Conservation (phyloP, 257 asterid species). For the Ballota nigra region DNA sequence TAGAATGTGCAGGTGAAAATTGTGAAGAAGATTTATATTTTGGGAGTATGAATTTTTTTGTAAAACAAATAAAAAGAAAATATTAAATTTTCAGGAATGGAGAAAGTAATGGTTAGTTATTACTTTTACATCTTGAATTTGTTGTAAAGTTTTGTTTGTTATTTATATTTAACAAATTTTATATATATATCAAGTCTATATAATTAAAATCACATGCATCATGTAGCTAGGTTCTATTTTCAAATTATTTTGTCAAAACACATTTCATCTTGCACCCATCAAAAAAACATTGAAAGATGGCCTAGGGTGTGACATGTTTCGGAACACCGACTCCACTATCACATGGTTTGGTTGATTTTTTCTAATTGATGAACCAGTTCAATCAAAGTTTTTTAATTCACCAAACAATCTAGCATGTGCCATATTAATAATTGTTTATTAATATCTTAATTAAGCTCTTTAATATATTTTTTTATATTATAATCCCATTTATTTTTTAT, state of each 20-base stretch:
- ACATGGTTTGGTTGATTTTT: slow-evolving; percentile 10
- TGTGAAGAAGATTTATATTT: too few relatives aligned
- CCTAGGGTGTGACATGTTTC: neutral
- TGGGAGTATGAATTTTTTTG: too few relatives aligned
- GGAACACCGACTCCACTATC: neutral
- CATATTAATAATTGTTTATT: neutral
- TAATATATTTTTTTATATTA: neutral
- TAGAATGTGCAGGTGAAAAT: too few relatives aligned
- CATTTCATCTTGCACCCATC: neutral
- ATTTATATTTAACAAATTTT: too few relatives aligned
- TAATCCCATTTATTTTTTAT: neutral
- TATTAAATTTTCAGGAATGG: too few relatives aligned
- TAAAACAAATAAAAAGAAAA: too few relatives aligned
- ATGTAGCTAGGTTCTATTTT: neutral
- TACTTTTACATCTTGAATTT: too few relatives aligned
- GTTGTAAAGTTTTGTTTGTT: neutral
- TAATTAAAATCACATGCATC: too few relatives aligned
- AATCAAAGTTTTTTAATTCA: neutral
- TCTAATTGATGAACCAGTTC: neutral
- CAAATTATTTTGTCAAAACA: neutral
- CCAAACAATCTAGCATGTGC: neutral
- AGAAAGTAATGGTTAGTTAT: too few relatives aligned
- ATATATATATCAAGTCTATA: too few relatives aligned
- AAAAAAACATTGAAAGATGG: neutral
- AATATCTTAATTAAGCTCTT: neutral